Conservation (phyloP, 257 asterid species). For the Schizonepeta tenuifolia region DNA sequence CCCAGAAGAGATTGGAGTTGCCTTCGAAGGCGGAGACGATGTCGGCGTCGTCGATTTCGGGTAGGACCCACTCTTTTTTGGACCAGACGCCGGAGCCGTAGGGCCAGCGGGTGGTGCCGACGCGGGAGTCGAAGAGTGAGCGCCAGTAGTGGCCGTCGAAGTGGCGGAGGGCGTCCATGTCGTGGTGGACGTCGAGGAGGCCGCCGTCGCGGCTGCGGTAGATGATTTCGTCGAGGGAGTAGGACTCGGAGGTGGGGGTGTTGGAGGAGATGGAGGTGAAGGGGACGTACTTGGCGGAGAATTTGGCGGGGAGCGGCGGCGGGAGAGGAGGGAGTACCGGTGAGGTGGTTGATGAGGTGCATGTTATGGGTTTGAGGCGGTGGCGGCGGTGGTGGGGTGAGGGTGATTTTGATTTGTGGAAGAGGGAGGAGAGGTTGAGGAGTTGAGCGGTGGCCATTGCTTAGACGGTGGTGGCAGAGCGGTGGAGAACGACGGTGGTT, state of each 20-base stretch:
- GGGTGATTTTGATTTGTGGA: conserved; percentile 24
- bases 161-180: conserved; percentile 50
- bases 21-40: conserved; percentile 67
- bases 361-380: conserved; percentile 15
- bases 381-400: conserved; percentile 21
- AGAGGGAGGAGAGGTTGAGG: conserved; percentile 15
- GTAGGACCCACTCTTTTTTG: conserved; percentile 66
- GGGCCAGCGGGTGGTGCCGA: conserved; percentile 66
- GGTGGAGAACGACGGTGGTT: not conserved
- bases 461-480: not conserved
- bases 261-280: conserved; percentile 48
- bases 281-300: conserved; percentile 69
- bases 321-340: conserved; percentile 20
- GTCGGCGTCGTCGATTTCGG: conserved; percentile 50
- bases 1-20: conserved; percentile 62
- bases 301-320: conserved; percentile 35
- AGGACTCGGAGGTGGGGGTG: conserved; percentile 50
- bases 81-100: conserved; percentile 79
- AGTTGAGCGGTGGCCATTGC: conserved; percentile 35
- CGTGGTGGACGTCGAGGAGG: conserved; percentile 68
- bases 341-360: conserved; percentile 36
- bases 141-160: conserved; percentile 64
- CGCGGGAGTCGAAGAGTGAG: conserved; percentile 58
- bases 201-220: conserved; percentile 67
- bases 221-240: conserved; percentile 63